Conservation (phyloP, 176 grass and related monocot genomes). For the Saccharum spontaneum region DNA sequence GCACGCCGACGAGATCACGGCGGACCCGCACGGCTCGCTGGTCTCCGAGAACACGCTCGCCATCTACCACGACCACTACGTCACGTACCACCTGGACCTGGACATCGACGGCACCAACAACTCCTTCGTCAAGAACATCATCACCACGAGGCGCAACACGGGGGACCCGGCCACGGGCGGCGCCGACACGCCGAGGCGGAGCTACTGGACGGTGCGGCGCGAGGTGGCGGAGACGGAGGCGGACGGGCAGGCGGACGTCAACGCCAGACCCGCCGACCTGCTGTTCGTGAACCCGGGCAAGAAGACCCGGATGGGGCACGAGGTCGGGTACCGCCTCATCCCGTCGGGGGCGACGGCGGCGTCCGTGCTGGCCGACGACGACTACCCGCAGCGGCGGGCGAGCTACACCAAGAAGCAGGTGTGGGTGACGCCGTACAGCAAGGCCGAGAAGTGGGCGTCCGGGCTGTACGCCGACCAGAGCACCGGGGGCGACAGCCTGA, state of each 20-base stretch:
- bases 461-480: slow-evolving; percentile 82
- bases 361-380: slow-evolving; percentile 66
- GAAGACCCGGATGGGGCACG: slow-evolving; percentile 65
- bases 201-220: slow-evolving; percentile 74
- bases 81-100: slow-evolving; percentile 73
- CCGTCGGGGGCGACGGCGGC: slow-evolving; percentile 38
- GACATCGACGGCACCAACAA: slow-evolving; percentile 81
- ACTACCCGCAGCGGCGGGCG: slow-evolving; percentile 69
- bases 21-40: slow-evolving; percentile 65
- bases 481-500: slow-evolving; percentile 61
- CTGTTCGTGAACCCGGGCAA: slow-evolving; percentile 66
- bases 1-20: slow-evolving; percentile 52
- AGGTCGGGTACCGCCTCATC: slow-evolving; percentile 58
- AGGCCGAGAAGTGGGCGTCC: slow-evolving; percentile 71
- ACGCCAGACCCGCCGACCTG: slow-evolving; percentile 44
- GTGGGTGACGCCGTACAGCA: slow-evolving; percentile 72
- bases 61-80: slow-evolving; percentile 89
- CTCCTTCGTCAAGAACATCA: slow-evolving; percentile 63
- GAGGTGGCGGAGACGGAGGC: slow-evolving; percentile 67
- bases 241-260: slow-evolving; percentile 48
- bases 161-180: slow-evolving; percentile 4
- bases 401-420: slow-evolving; percentile 75
- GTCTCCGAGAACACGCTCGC: slow-evolving; percentile 69
- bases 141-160: slow-evolving; percentile 34
- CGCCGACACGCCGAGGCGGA: slow-evolving; percentile 43